A percentile compares a stretch with the other conserved stretches of the same genome.
Conservation (phyloP, 2,329 filamentous ascomycete genomes). For the Camillea tinctor region DNA sequence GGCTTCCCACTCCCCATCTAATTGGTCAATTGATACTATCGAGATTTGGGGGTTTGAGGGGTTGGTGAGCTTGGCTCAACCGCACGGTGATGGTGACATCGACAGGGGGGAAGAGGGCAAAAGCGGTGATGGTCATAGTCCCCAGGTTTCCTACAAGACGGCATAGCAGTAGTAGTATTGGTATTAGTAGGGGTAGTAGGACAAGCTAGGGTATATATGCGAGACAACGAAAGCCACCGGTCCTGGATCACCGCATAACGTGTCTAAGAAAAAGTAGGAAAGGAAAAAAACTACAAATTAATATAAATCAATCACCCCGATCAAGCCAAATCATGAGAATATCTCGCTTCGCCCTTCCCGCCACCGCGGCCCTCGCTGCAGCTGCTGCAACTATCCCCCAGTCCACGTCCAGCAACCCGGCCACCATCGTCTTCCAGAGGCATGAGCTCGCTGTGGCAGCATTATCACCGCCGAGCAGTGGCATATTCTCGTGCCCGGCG, state of each 20-base stretch:
- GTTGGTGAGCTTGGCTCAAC: neutral
- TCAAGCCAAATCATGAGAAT: conserved; percentile 9
- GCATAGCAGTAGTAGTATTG: too few species aligned
- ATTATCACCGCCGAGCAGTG: neutral
- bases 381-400: conserved; percentile 6
- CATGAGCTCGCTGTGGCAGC: conserved; percentile 3
- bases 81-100: neutral
- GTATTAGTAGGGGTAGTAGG: too few species aligned
- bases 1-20: neutral
- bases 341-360: conserved; percentile 8
- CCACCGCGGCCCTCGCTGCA: conserved; percentile 13
- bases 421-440: conserved; percentile 11
- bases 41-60: neutral
- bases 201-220: too few species aligned
- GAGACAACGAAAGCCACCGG: too few species aligned
- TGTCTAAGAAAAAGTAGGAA: too few species aligned
- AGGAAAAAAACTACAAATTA: too few species aligned
- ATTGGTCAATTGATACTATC: neutral
- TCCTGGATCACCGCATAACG: neutral
- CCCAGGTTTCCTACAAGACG: too few species aligned
- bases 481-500: conserved; percentile 24
- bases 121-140: neutral
- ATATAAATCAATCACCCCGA: neutral
- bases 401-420: conserved; percentile 21
- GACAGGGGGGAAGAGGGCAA: neutral